Evolutionary conservation across 2,329 filamentous ascomycete genomes (phyloP), one percentile per base, ranked within the genome.

Genomic region (Fusarium nanum): DNA sequence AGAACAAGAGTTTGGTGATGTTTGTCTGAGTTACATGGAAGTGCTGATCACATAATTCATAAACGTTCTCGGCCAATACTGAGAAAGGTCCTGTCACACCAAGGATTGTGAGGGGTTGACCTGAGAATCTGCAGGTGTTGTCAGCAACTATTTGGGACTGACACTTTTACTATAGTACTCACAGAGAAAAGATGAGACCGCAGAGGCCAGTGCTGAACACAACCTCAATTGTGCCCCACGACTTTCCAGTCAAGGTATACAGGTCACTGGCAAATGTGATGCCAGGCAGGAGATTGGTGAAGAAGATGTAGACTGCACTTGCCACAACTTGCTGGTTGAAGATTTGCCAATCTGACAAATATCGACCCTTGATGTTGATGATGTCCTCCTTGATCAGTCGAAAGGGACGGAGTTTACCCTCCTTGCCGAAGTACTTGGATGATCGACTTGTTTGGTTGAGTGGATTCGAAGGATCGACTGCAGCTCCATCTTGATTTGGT

Each of bases 211-310:
- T 91, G 70, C 88, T 90, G 60, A 91, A 87, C 3, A 91, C 88
- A 10, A 91, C 87, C 75, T 91, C 89, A 56, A 91, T 89, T 1
- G 89, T 89, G 1, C 88, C 88, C 87, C 88, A 91, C 28, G 85
- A 88, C 73, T 85, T 80, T 16, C 88, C 88, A 1, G 89, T 91
- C 67, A 88, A 78, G 7, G 86, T 85, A 73, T 89, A 89, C 60
- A 91, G 77, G 75, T 91, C 89, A 75, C 86, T 89, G 1, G 88
- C 88, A 77, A 91, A 91, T 0, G 89, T 91, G 72, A 91, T 90
- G 3, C 89, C 88, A 0, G 89, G 89, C 13, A 91, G 77, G 8
- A 91, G 81, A 74, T 91, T 91, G 28, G 88, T 90, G 75, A 91
- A 91, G 81, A 90, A 91, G 64, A 91, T 84, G 77, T 89, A 90